These are phyloP conservation scores for Camellia sinensis DNA, from an alignment of 148 eudicot genomes.

Conservation along the genomic window DNA sequence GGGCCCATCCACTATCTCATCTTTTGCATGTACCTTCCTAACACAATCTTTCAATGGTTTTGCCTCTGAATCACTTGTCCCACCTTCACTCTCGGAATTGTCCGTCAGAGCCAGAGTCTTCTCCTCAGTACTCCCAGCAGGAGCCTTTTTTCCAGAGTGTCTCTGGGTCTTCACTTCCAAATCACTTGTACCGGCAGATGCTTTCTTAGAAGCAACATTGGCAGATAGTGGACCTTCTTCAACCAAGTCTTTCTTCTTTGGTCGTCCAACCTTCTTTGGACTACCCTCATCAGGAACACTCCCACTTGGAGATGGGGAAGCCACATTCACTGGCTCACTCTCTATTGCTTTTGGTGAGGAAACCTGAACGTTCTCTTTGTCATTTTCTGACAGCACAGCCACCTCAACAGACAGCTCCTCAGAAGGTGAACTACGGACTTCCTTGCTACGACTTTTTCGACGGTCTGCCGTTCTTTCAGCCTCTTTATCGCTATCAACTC, in stretches of 20 bases:
- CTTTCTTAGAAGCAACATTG: slow-evolving; percentile 32
- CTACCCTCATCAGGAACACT: slow-evolving; percentile 40
- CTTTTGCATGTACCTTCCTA: slow-evolving; percentile 37
- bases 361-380: slow-evolving; percentile 27
- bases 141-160: slow-evolving; percentile 37
- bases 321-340: slow-evolving; percentile 35
- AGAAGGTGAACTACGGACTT: slow-evolving; percentile 22
- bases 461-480: slow-evolving; percentile 24
- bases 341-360: slow-evolving; percentile 39
- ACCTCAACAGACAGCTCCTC: slow-evolving; percentile 34
- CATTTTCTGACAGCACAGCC: slow-evolving; percentile 30
- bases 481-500: slow-evolving; percentile 34
- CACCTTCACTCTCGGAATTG: slow-evolving; percentile 38
- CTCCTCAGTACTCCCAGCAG: slow-evolving; percentile 30
- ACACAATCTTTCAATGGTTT: slow-evolving; percentile 28
- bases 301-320: slow-evolving; percentile 47
- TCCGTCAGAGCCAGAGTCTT: slow-evolving; percentile 26
- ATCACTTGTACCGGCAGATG: slow-evolving; percentile 38
- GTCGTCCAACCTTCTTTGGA: slow-evolving; percentile 24
- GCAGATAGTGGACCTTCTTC: slow-evolving; percentile 35
- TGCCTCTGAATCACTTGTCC: slow-evolving; percentile 39
- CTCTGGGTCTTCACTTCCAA: slow-evolving; percentile 30
- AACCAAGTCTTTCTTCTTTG: slow-evolving; percentile 40
- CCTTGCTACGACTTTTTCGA: slow-evolving; percentile 32
- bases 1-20: slow-evolving; percentile 23